These are phyloP conservation scores for Trichosanthes truncata DNA, from an alignment of 306 rosid genomes.

Conservation along the genomic window DNA sequence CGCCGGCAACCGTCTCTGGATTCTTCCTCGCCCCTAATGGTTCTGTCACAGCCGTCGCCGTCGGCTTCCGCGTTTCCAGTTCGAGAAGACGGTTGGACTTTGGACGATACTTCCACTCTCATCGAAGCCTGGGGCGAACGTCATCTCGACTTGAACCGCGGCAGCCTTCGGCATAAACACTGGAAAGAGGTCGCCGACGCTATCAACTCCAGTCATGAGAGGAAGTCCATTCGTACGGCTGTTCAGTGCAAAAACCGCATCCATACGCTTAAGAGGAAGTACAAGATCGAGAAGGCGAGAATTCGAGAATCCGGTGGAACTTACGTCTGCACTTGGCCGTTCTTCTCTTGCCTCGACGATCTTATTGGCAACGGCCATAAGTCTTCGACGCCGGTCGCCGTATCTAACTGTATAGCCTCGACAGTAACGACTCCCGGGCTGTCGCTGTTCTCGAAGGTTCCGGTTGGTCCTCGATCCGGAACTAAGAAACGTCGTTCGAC, in stretches of 20 bases:
- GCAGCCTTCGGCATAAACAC: constrained; percentile 53
- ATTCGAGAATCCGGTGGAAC: constrained; percentile 31
- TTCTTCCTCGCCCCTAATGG: constrained; percentile 12
- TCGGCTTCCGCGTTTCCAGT: constrained; percentile 23
- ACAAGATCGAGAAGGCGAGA: constrained; percentile 58
- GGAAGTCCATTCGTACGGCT: constrained; percentile 37
- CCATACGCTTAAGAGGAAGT: constrained; percentile 70
- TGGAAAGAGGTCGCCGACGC: constrained; percentile 65
- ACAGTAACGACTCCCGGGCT: constrained; percentile 19
- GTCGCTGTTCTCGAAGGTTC: constrained; percentile 21
- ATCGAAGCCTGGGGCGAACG: constrained; percentile 70
- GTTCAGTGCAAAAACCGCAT: constrained; percentile 70
- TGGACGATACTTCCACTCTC: constrained; percentile 58
- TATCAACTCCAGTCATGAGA: constrained; percentile 32
- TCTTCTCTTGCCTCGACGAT: constrained; percentile 39
- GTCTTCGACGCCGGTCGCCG: constrained; percentile 23
- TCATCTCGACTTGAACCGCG: constrained; percentile 35
- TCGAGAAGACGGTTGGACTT: constrained; percentile 62
- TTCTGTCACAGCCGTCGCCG: constrained; percentile 18
- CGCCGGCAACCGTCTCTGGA: constrained; percentile 7
- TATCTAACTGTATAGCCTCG: background rate
- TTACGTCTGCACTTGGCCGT: constrained; percentile 39
- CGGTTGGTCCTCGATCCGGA: constrained; percentile 53
- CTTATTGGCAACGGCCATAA: constrained; percentile 39
- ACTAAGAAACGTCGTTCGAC: constrained; percentile 36